phyloP scores from a whole-genome alignment of 371 early-diverging fungal genomes.

The Catenaria anguillulae region DNA sequence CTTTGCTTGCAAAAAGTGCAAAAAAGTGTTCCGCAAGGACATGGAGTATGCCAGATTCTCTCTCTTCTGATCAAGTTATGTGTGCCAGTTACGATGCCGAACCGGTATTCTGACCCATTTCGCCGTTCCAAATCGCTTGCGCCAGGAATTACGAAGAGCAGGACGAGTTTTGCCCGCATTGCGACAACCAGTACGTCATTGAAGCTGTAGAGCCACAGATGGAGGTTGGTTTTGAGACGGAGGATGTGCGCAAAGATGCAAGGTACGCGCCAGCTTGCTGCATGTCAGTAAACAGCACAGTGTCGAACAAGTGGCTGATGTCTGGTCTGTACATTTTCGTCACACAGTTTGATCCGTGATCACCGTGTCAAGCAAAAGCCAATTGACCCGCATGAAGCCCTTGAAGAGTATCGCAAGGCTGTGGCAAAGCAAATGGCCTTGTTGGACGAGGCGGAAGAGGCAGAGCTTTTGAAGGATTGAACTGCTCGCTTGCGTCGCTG shows the following conservation, averaged over 20 bases:
- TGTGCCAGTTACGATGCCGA: not conserved
- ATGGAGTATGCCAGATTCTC: constrained; percentile 35
- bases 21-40: constrained; percentile 89
- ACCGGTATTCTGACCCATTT: too few species aligned
- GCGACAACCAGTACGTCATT: constrained; percentile 89
- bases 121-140: too few species aligned
- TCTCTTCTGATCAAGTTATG: not conserved
- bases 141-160: constrained; percentile 76
- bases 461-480: not conserved
- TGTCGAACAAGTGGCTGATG: too few species aligned
- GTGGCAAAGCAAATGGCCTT: not conserved
- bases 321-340: too few species aligned
- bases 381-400: not conserved
- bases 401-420: constrained; percentile 5
- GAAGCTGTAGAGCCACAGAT: constrained; percentile 80
- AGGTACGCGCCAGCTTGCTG: not conserved
- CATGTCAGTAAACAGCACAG: too few species aligned
- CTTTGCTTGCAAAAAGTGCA: constrained; percentile 95
- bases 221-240: constrained; percentile 74
- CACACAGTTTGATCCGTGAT: constrained; percentile 5
- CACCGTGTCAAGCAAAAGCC: constrained; percentile 9
- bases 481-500: too few species aligned
- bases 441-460: not conserved
- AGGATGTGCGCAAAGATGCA: constrained; percentile 50
- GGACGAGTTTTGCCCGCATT: constrained; percentile 94